These are phyloP conservation scores for Nakazawaea sp. DNA, from an alignment of 805 yeast species.

Conservation along the genomic window DNA sequence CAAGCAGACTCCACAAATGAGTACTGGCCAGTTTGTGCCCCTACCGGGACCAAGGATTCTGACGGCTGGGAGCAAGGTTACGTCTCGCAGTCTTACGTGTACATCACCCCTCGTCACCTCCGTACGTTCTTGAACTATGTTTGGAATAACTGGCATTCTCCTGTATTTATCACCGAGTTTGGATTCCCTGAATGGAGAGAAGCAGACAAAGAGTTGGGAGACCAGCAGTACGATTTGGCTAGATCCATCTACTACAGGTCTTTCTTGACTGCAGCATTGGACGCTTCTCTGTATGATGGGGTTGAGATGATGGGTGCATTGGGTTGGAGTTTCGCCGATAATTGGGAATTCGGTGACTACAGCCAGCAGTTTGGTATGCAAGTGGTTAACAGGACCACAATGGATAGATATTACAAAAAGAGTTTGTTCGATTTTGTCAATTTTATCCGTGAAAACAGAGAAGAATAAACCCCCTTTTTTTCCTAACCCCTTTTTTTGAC, in stretches of 20 bases:
- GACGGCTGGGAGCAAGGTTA: slow-evolving; percentile 20
- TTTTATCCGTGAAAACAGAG: slow-evolving; percentile 6
- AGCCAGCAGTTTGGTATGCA: slow-evolving; percentile 21
- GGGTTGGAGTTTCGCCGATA: slow-evolving; percentile 28
- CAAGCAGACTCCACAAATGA: slow-evolving; percentile 15
- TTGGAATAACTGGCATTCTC: slow-evolving; percentile 20
- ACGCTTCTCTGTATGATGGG: slow-evolving; percentile 19
- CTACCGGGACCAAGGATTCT: slow-evolving; percentile 11
- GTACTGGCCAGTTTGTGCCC: slow-evolving; percentile 24
- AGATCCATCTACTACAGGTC: slow-evolving; percentile 24
- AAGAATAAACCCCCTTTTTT: background rate
- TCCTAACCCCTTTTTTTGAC: background rate
- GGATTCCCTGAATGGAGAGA: slow-evolving; percentile 28
- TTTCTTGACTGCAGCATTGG: slow-evolving; percentile 21
- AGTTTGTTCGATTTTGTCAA: slow-evolving; percentile 8
- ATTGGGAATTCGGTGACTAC: slow-evolving; percentile 26
- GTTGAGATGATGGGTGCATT: slow-evolving; percentile 24
- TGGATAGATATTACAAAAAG: slow-evolving; percentile 20
- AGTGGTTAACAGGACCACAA: slow-evolving; percentile 22
- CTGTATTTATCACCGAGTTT: slow-evolving; percentile 24
- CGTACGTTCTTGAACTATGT: slow-evolving; percentile 22
- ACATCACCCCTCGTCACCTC: slow-evolving; percentile 19
- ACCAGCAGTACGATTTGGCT: slow-evolving; percentile 22
- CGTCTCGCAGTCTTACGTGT: slow-evolving; percentile 18
- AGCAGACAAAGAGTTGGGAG: slow-evolving; percentile 18